Conservation (phyloP, 2,329 filamentous ascomycete species). For the Fusarium sp. region DNA sequence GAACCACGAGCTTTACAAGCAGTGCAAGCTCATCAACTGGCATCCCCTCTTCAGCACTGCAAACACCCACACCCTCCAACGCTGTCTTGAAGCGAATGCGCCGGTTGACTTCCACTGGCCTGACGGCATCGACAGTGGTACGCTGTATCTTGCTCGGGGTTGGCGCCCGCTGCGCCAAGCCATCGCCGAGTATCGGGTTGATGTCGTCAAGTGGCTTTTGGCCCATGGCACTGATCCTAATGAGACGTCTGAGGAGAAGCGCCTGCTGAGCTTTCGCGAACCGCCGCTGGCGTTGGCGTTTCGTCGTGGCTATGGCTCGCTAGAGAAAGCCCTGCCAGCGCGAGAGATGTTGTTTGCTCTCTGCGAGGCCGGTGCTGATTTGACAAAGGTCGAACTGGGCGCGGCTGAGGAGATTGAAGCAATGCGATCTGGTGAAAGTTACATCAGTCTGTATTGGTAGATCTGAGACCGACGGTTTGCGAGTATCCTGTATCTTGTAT, state of each 20-base stretch:
- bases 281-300: neutral
- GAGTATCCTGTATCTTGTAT: neutral
- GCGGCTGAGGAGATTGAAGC: neutral
- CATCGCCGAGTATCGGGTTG: neutral
- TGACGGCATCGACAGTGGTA: neutral
- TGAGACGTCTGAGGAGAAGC: neutral
- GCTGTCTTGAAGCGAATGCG: neutral
- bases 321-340: neutral
- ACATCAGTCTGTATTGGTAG: neutral
- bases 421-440: neutral
- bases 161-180: slow-evolving; percentile 9
- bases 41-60: neutral
- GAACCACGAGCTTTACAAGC: slow-evolving; percentile 1
- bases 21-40: neutral
- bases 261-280: rapidly evolving
- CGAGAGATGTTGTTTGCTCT: neutral
- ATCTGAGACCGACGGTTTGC: neutral
- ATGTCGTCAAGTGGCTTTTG: slow-evolving; percentile 9
- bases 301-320: neutral
- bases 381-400: neutral
- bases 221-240: neutral
- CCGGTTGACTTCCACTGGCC: neutral
- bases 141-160: neutral
- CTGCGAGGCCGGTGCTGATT: neutral
- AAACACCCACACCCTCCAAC: neutral